Evolutionary conservation across 768 basidiomycete species (phyloP), one percentile per base, ranked within the genome.

Genomic region (Agaricus blazei): DNA sequence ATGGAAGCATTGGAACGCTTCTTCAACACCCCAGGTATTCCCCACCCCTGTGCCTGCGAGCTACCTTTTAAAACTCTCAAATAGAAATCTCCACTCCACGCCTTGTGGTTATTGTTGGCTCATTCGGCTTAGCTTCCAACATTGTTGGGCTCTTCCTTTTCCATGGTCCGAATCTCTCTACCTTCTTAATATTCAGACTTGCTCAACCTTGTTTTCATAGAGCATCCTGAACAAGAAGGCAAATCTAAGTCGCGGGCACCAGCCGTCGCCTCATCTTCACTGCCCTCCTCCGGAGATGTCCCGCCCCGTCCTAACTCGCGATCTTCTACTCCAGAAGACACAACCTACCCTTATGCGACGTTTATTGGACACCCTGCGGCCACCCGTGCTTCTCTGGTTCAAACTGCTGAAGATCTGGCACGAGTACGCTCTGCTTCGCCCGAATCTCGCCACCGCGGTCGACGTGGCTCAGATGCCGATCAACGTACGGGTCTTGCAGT

Each of bases 91-190:
- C 85, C 15, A 95, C 90, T 63, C 92, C 97, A 0, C 83, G 81
- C 61, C 74, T 99, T 12, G 81, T 99, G 31, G 91, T 98, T 8
- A 71, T 95, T 23, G 97, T 99, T 26, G 97, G 97, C 6, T 82
- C 82, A 26, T 76, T 93, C 11, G 97, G 97, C 36, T 73, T 99
- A 11, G 82, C 87, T 0, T 97, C 93, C 26, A 99, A 99, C 64
- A 78, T 98, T 27, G 80, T 98, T 45, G 97, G 97, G 8, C 70
- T 99, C 36, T 90, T 96, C 75, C 73, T 99, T 48, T 98, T 98
- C 78, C 94, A 95, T 63, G 97, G 95, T 91, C 60, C 60, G 83
- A 62, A 34, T 50, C 50, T 29, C 6, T 23, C 48, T 58, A 23
- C 47, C 48, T 29, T 48, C 53, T 19, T 29, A 45, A 42, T 48